Percentiles rank a stretch among this genome's conserved stretches.
Conservation (phyloP, 2,329 filamentous ascomycete genomes). For the Teratosphaeria zuluensis region DNA sequence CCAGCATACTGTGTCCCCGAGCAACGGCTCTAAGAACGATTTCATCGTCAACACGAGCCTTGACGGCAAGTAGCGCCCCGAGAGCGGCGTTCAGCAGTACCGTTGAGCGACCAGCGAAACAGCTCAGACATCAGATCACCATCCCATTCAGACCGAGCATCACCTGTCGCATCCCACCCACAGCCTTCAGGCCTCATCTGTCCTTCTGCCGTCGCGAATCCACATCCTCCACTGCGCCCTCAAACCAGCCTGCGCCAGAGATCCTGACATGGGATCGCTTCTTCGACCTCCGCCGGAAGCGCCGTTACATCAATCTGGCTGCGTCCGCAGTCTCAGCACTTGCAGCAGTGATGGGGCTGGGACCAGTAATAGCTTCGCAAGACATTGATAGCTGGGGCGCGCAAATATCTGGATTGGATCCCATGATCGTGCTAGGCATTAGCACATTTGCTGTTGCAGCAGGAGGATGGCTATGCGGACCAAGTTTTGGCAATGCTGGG, state of each 20-base stretch:
- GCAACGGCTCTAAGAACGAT: constrained; percentile 1
- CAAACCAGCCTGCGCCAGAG: constrained; percentile 1
- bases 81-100: constrained; percentile 5
- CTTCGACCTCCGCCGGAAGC: constrained; percentile 78
- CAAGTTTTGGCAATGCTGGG: constrained; percentile 66
- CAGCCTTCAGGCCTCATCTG: background rate
- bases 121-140: background rate
- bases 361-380: constrained; percentile 57
- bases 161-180: constrained; percentile 2
- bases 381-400: constrained; percentile 57
- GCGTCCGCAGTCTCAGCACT: constrained; percentile 62
- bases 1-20: constrained; percentile 3
- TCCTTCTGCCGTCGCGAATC: background rate
- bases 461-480: constrained; percentile 82
- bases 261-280: constrained; percentile 71
- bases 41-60: background rate
- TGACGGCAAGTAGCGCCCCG: background rate
- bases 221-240: background rate
- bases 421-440: constrained; percentile 73
- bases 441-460: constrained; percentile 67
- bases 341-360: constrained; percentile 52
- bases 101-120: constrained; percentile 1
- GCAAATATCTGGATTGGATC: constrained; percentile 73
- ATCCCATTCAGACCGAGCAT: constrained; percentile 1
- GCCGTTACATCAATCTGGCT: constrained; percentile 71